phyloP scores from a whole-genome alignment of 495 filamentous ascomycete genomes.

The Tetracladium setigerum region DNA sequence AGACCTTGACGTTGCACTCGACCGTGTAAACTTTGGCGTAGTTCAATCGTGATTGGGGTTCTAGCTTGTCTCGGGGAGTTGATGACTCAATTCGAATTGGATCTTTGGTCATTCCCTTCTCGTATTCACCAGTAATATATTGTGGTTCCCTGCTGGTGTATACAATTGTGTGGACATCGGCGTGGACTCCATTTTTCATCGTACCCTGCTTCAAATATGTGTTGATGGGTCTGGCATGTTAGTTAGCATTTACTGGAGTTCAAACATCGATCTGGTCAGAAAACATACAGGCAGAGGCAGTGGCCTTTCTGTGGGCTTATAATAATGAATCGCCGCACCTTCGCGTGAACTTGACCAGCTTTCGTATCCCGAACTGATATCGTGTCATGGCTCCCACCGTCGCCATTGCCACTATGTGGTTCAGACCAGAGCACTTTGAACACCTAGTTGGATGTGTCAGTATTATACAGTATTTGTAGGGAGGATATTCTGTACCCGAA shows the following conservation, averaged over 20 bases:
- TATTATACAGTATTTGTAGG: too few species aligned
- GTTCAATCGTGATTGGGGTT: constrained; percentile 4
- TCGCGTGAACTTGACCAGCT: not conserved
- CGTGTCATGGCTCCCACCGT: too few species aligned
- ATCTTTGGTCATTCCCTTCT: not conserved
- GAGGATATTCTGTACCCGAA: too few species aligned
- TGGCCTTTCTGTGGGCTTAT: constrained; percentile 5
- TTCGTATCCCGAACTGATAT: too few species aligned
- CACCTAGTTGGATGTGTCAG: too few species aligned
- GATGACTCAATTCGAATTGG: constrained; percentile 7
- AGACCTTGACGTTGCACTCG: constrained; percentile 15
- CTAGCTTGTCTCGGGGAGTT: constrained; percentile 10
- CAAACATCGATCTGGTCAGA: not conserved
- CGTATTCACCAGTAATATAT: constrained; percentile 1
- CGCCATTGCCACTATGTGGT: not conserved
- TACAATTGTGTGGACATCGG: constrained; percentile 9
- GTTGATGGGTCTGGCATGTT: constrained; percentile 11
- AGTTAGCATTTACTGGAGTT: not conserved
- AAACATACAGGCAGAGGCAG: constrained; percentile 16
- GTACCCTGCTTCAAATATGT: constrained; percentile 6
- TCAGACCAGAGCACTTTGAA: constrained; percentile 21
- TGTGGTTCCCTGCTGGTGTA: constrained; percentile 3
- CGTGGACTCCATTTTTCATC: constrained; percentile 8
- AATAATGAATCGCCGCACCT: constrained; percentile 16
- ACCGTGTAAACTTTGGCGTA: constrained; percentile 20